These are phyloP conservation scores for Botryobasidium botryosum DNA, from an alignment of 768 basidiomycete species.

Conservation along the genomic window DNA sequence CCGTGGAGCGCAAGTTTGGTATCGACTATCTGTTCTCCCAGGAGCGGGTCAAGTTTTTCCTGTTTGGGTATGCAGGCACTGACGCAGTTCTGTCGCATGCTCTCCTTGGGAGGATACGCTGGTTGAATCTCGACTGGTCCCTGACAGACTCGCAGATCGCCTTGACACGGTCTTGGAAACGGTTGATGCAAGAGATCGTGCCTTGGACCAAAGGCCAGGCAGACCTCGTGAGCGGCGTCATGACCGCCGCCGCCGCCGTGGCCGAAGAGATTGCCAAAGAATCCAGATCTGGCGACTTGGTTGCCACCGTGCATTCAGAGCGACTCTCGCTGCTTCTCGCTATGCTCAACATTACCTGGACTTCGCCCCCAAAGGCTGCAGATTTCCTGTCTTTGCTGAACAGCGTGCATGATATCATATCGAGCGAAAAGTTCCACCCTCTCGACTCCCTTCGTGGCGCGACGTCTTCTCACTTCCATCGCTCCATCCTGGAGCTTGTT, in stretches of 20 bases:
- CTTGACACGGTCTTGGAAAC: constrained; percentile 63
- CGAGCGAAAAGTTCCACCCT: constrained; percentile 60
- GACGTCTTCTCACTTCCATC: constrained; percentile 56
- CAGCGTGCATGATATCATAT: constrained; percentile 45
- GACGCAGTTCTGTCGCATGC: constrained; percentile 38
- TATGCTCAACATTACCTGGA: constrained; percentile 68
- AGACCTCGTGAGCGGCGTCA: constrained; percentile 34
- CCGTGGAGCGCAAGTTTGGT: constrained; percentile 59
- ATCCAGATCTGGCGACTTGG: constrained; percentile 62
- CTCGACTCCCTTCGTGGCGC: constrained; percentile 52
- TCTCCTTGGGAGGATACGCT: no score
- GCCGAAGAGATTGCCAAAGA: constrained; percentile 54
- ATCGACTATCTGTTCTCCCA: constrained; percentile 62
- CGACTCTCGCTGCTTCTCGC: constrained; percentile 58
- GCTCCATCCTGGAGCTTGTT: constrained; percentile 56
- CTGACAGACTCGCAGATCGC: constrained; percentile 62
- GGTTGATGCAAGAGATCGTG: constrained; percentile 43
- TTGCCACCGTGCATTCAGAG: constrained; percentile 62
- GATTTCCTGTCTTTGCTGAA: constrained; percentile 42
- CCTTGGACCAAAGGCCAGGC: constrained; percentile 48
- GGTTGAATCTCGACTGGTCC: constrained; percentile 82
- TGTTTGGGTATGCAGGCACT: constrained; percentile 26
- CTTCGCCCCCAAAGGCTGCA: constrained; percentile 31
- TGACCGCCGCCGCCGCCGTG: constrained; percentile 42
- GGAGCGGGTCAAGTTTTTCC: constrained; percentile 38